These are phyloP conservation scores for Strobilomyces confusus DNA, from an alignment of 768 basidiomycete genomes.

Conservation along the genomic window DNA sequence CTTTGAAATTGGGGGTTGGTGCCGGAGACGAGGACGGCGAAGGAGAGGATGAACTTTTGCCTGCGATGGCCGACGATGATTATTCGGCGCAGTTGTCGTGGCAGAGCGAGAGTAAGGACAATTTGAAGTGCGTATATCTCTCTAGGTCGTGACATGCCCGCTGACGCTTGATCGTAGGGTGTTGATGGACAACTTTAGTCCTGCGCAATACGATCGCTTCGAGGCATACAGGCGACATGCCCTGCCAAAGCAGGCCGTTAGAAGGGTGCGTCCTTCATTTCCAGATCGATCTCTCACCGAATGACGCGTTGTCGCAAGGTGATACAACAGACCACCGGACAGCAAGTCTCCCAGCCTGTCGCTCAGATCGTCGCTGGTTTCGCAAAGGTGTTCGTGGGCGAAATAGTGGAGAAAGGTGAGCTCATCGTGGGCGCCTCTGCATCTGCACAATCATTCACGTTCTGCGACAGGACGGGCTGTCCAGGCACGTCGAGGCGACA, in stretches of 20 bases:
- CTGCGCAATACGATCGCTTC: conserved; percentile 82
- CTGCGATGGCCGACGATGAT: conserved; percentile 87
- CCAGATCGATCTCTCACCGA: neutral
- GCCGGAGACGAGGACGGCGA: conserved; percentile 52
- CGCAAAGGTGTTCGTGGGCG: conserved; percentile 88
- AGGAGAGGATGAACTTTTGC: conserved; percentile 73
- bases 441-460: neutral
- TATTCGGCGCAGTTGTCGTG: conserved; percentile 80
- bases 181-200: conserved; percentile 83
- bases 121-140: conserved; percentile 58
- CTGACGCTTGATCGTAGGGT: conserved; percentile 46
- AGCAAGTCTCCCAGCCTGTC: conserved; percentile 82
- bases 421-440: neutral
- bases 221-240: conserved; percentile 85
- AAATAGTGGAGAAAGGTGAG: conserved; percentile 83
- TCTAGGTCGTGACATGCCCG: neutral
- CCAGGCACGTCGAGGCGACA: conserved; percentile 66
- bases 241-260: conserved; percentile 75
- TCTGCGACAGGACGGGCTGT: conserved; percentile 60
- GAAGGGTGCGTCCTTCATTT: conserved; percentile 49
- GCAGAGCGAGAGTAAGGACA: conserved; percentile 87
- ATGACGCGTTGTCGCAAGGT: conserved; percentile 43
- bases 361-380: conserved; percentile 89
- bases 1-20: conserved; percentile 11
- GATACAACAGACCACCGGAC: conserved; percentile 75